A percentile compares a stretch with the other conserved stretches of the same genome.
phyloP scores from a whole-genome alignment of 225 moss, liverwort and hornwort species.

The Climacium dendroides region DNA sequence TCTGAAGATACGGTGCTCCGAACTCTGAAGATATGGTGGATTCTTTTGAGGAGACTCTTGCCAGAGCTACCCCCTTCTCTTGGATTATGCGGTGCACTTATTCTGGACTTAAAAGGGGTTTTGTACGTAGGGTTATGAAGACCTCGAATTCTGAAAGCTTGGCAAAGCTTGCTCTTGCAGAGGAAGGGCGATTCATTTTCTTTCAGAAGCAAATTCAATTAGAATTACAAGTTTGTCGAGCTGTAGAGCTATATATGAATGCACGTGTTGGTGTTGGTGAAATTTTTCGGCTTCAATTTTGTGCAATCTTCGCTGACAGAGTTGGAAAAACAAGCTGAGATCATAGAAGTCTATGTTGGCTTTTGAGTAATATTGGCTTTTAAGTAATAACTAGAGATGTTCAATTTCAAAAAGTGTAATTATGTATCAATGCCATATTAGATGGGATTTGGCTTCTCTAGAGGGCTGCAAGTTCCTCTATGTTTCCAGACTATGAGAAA shows the following conservation, averaged over 20 bases:
- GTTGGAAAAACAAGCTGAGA: not conserved
- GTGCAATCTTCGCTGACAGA: not conserved
- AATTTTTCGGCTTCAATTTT: not conserved
- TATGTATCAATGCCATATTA: not conserved
- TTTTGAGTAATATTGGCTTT: not conserved
- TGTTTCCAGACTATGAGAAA: too few relatives aligned
- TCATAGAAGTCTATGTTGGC: not conserved
- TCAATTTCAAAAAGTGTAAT: too few relatives aligned
- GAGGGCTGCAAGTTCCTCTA: too few relatives aligned
- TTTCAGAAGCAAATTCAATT: not conserved
- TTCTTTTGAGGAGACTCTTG: not conserved
- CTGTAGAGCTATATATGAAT: not conserved
- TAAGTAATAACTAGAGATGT: too few relatives aligned
- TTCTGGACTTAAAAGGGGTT: not conserved
- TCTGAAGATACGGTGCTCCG: not conserved
- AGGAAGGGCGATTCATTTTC: not conserved
- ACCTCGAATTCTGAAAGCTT: not conserved
- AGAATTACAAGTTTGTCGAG: not conserved
- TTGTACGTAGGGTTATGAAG: not conserved
- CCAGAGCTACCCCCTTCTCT: not conserved
- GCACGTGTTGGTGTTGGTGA: not conserved
- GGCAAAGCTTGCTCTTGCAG: not conserved
- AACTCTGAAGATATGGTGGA: not conserved
- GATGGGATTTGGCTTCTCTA: too few relatives aligned
- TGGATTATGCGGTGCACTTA: too few relatives aligned